phyloP scores from a whole-genome alignment of 441 rosid species.

The Daphne laureola region DNA sequence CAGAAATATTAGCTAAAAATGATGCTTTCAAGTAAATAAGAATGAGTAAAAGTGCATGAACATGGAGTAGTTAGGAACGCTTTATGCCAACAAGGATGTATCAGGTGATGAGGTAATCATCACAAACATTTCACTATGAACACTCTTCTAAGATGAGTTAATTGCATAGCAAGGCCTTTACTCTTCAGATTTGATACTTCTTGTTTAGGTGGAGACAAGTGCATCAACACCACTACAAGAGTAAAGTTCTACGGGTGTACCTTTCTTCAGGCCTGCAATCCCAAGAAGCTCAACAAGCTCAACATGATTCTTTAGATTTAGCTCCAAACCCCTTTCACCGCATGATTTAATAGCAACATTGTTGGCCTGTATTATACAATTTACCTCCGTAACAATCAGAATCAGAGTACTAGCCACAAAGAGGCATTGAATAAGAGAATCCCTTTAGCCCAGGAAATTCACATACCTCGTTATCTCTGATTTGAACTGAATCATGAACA shows the following conservation, averaged over 20 bases:
- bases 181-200: no score
- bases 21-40: no score
- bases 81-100: no score
- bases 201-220: no score
- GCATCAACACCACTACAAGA: no score
- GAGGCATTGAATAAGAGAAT: neutral
- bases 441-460: neutral
- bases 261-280: slow-evolving; percentile 46
- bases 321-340: slow-evolving; percentile 39
- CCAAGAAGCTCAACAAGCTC: slow-evolving; percentile 58
- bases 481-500: slow-evolving; percentile 57
- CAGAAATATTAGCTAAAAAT: no score
- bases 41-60: no score
- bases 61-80: no score
- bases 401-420: neutral
- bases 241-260: slow-evolving; percentile 9
- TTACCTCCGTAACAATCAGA: neutral
- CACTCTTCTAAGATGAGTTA: no score
- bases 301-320: slow-evolving; percentile 46
- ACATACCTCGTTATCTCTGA: slow-evolving; percentile 64
- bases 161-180: no score
- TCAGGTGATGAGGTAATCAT: no score
- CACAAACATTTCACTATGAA: no score
- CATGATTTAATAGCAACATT: slow-evolving; percentile 31
- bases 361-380: slow-evolving; percentile 26